These are phyloP conservation scores for Paraphaeosphaeria minitans DNA, from an alignment of 2,329 filamentous ascomycete genomes.

Conservation along the genomic window DNA sequence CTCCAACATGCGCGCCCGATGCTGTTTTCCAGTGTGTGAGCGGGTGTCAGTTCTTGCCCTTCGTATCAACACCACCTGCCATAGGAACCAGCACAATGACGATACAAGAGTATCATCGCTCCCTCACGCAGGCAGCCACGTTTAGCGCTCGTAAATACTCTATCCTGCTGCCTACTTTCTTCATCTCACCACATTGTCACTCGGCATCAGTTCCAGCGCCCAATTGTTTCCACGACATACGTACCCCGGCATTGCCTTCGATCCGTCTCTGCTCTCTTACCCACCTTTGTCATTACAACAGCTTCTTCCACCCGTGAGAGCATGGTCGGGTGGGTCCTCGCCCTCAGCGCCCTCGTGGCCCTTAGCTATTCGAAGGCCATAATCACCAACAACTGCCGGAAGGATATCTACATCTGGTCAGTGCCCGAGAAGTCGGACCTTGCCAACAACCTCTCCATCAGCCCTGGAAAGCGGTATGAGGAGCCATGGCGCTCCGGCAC, in stretches of 20 bases:
- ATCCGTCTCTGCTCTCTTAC: slow-evolving; percentile 1
- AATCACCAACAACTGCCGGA: slow-evolving; percentile 32
- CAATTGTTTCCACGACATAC: slow-evolving; percentile 18
- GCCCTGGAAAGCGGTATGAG: slow-evolving; percentile 24
- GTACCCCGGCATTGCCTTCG: slow-evolving; percentile 13
- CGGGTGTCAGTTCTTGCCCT: not conserved
- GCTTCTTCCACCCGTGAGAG: not conserved
- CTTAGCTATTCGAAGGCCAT: slow-evolving; percentile 31
- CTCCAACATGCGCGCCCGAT: not conserved
- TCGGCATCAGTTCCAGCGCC: slow-evolving; percentile 17
- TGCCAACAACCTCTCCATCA: slow-evolving; percentile 24
- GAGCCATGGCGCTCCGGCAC: slow-evolving; percentile 32
- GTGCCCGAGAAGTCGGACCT: slow-evolving; percentile 20
- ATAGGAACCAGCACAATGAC: not conserved
- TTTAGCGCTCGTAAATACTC: not conserved
- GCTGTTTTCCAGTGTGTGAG: not conserved
- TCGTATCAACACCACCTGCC: not conserved
- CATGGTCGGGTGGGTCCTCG: slow-evolving; percentile 26
- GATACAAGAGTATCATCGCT: not conserved
- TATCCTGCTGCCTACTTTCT: slow-evolving; percentile 15
- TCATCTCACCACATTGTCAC: slow-evolving; percentile 20
- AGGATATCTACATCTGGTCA: slow-evolving; percentile 31
- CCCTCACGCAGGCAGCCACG: not conserved
- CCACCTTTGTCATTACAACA: not conserved
- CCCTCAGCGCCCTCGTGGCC: slow-evolving; percentile 24